Percentiles rank a stretch among this genome's conserved stretches.
These are phyloP conservation scores for Pestalotiopsis sp. DNA, from an alignment of 2,329 filamentous ascomycete species.

Conservation along the genomic window DNA sequence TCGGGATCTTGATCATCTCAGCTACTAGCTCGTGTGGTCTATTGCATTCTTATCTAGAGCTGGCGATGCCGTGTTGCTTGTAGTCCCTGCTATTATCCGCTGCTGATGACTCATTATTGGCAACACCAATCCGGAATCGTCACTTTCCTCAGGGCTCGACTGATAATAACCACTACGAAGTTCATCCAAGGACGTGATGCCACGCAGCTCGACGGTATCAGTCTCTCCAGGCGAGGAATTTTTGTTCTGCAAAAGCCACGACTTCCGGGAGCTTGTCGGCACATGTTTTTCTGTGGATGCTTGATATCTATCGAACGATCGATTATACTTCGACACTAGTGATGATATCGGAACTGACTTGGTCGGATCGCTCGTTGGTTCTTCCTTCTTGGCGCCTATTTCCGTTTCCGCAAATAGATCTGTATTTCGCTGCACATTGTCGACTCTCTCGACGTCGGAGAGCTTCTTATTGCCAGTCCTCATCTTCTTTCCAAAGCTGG, in stretches of 20 bases:
- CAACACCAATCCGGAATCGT: slow-evolving; percentile 20
- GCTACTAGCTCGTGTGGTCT: not conserved
- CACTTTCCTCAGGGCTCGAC: slow-evolving; percentile 18
- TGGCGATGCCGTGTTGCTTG: not conserved
- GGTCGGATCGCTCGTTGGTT: not conserved
- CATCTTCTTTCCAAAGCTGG: not conserved
- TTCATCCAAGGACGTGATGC: slow-evolving; percentile 10
- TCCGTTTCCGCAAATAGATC: not conserved
- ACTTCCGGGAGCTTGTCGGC: not conserved
- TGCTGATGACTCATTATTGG: slow-evolving; percentile 18
- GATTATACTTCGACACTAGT: slow-evolving; percentile 13
- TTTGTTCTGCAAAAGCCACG: not conserved
- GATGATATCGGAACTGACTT: slow-evolving; percentile 1
- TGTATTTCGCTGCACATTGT: not conserved
- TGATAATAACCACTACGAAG: slow-evolving; percentile 17
- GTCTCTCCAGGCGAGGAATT: not conserved
- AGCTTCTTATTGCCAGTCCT: not conserved
- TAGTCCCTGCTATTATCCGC: not conserved
- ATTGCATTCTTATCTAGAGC: not conserved
- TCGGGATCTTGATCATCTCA: not conserved
- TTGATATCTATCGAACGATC: not conserved
- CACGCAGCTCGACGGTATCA: slow-evolving; percentile 10
- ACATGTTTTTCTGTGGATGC: not conserved
- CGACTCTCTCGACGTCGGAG: not conserved
- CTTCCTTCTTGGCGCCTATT: not conserved